Evolutionary conservation across 805 yeast species (phyloP).

Genomic region (Saccharomyces kudriavzevii): DNA sequence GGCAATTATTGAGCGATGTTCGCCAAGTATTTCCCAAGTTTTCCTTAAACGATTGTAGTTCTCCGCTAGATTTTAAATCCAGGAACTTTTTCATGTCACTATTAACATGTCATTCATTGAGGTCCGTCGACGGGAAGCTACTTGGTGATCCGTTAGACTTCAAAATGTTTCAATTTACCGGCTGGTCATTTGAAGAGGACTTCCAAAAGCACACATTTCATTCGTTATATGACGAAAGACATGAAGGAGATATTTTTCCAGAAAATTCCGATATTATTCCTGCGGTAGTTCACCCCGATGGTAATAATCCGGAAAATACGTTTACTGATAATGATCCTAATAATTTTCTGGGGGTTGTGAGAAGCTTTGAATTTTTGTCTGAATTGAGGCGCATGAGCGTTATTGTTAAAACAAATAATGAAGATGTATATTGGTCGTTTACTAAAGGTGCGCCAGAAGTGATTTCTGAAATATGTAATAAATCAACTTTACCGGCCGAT

Average conservation of each 20-base stretch:
- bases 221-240: slow-evolving; percentile 33
- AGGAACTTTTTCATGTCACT: slow-evolving; percentile 32
- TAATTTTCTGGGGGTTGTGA: slow-evolving; percentile 39
- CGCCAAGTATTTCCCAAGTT: slow-evolving; percentile 22
- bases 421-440: slow-evolving; percentile 41
- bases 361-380: slow-evolving; percentile 75
- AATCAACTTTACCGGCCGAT: slow-evolving; percentile 62
- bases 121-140: slow-evolving; percentile 66
- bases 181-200: slow-evolving; percentile 70
- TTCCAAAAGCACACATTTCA: slow-evolving; percentile 34
- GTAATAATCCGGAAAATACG: slow-evolving; percentile 22
- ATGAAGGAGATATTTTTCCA: slow-evolving; percentile 34
- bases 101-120: slow-evolving; percentile 77
- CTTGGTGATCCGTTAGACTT: slow-evolving; percentile 91
- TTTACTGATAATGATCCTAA: slow-evolving; percentile 31
- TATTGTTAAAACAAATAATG: slow-evolving; percentile 42
- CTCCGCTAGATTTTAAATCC: slow-evolving; percentile 23
- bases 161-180: slow-evolving; percentile 87
- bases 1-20: slow-evolving; percentile 19
- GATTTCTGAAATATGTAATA: slow-evolving; percentile 66
- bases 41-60: slow-evolving; percentile 25
- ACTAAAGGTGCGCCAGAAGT: slow-evolving; percentile 98
- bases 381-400: slow-evolving; percentile 87
- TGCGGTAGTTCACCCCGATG: slow-evolving; percentile 40
- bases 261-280: slow-evolving; percentile 40